Evolutionary conservation across 768 basidiomycete species (phyloP), one percentile per base, ranked within the genome.

Genomic region (Tulasnella sp.): DNA sequence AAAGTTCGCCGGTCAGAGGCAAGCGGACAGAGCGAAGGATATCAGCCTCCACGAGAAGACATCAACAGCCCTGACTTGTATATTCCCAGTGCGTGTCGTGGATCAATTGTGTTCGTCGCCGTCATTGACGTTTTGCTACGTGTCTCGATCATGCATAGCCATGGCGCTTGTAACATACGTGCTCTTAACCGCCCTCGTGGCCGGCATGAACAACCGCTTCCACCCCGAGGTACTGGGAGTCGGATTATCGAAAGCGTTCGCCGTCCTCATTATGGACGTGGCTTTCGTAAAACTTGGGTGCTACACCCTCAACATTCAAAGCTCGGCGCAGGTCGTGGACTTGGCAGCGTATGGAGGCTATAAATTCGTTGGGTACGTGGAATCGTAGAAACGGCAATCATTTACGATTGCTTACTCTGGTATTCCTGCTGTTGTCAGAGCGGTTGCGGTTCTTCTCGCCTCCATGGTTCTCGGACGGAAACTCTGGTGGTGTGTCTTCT

Each of bases 161-260:
- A 99, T 99, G 98, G 94, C 96, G 0, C 87, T 99, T 23, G 94
- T 97, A 40, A 98, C 98, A 0, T 99, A 99, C 83, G 91, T 98
- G 80, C 91, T 99, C 55, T 87, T 98, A 2, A 91, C 92, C 23
- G 96, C 94, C 5, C 86, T 98, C 9, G 89, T 92, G 74, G 90
- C 94, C 1, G 97, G 98, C 37, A 86, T 97, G 23, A 88, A 93
- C 77, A 89, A 90, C 75, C 88, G 90, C 51, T 98, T 98, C 83
- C 90, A 95, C 81, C 96, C 98, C 2, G 90, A 91, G 81, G 91
- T 98, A 74, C 90, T 99, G 35, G 97, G 96, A 77, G 86, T 93
- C 79, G 91, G 91, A 0, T 91, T 95, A 3, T 93, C 93, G 2
- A 92, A 93, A 79, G 94, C 96, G 1, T 84, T 97, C 23, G 90